Base-by-base conservation (phyloP, 352 stramenopile species). In the Globisporangium paroecandrum region DNA sequence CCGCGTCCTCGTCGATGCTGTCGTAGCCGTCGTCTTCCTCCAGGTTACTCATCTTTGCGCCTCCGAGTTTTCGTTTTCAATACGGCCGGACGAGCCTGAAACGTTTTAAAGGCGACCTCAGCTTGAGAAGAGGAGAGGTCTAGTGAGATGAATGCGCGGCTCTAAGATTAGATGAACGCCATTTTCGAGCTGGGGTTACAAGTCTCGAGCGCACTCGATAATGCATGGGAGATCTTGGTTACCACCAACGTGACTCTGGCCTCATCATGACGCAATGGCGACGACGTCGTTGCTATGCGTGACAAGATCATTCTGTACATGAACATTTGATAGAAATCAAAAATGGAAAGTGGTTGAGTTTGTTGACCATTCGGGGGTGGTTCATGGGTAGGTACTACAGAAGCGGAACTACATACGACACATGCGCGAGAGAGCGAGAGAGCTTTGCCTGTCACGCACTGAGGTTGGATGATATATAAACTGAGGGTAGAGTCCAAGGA, bases 1-100 rank as follows among this genome's bases (percentile, higher is more conserved):
- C 83, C 3, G 83, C 80, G 57, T 93, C 85, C 70, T 93, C 83
- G 60, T 81, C 83, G 22, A 93, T 77, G 53, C 79, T 89, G 59
- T 87, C 83, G 41, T 83, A 74, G 49, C 79, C 78, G 64, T 85
- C 80, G 55, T 84, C 78, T 55, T 79, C 74, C 8, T 63, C 47
- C 53, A 68, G 34, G 12, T 38, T 54, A 49, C 62, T 62, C 62
- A 61, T 62, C 15, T 62, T 41, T 53, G 15, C 27, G 29, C 18
- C 34, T 22, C 43, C 41, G 12, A 12, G 18, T 58, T 38, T 27
- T 20, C 2, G 41, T 6, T 59, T 22, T 15, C 20, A 54, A 25
- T 54, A 25, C 25, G 20, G 20, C 20, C 7, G 47, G 47, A 5
- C 18, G 47, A 54, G 20, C 20, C 41, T 47, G 41, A 47, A 47